A percentile compares a stretch with the other conserved stretches of the same genome.
Evolutionary conservation across 225 moss, liverwort and hornwort genomes (phyloP).

Genomic region (Lunularia cruciata): DNA sequence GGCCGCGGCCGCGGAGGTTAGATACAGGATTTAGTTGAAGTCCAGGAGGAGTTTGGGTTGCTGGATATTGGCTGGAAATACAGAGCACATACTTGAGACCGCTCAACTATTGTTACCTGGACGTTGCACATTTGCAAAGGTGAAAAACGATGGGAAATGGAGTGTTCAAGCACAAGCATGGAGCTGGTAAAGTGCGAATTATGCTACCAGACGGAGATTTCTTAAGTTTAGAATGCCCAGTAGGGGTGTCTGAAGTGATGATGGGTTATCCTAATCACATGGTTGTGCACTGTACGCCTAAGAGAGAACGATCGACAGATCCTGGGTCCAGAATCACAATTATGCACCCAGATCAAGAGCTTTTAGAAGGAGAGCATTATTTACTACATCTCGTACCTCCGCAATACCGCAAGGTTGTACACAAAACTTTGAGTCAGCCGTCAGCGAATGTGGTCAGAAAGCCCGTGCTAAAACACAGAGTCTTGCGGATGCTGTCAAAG

Average conservation of each 20-base stretch:
- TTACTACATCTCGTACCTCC: slow-evolving; percentile 18
- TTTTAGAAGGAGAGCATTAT: slow-evolving; percentile 5
- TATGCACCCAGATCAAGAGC: slow-evolving; percentile 20
- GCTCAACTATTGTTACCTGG: too few relatives aligned
- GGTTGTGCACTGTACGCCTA: slow-evolving; percentile 12
- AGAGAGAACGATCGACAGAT: not conserved
- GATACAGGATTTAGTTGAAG: too few relatives aligned
- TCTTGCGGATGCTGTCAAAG: slow-evolving; percentile 14
- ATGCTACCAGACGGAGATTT: slow-evolving; percentile 16
- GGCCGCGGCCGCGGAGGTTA: too few relatives aligned
- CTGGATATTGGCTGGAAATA: too few relatives aligned
- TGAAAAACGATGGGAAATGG: slow-evolving; percentile 12
- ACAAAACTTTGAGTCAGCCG: slow-evolving; percentile 9
- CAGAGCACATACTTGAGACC: too few relatives aligned
- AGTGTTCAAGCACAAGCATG: not conserved
- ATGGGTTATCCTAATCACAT: slow-evolving; percentile 18
- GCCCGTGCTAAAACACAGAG: slow-evolving; percentile 4
- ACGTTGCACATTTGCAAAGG: too few relatives aligned
- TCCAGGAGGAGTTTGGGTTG: too few relatives aligned
- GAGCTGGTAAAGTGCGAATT: slow-evolving; percentile 2
- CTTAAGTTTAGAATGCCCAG: not conserved
- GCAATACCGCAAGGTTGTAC: slow-evolving; percentile 4
- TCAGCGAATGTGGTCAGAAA: not conserved
- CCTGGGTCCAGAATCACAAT: slow-evolving; percentile 14
- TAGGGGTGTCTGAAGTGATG: slow-evolving; percentile 17